Base-by-base conservation (phyloP, 2,329 filamentous ascomycete species). In the Xylariomycetidae sp. region DNA sequence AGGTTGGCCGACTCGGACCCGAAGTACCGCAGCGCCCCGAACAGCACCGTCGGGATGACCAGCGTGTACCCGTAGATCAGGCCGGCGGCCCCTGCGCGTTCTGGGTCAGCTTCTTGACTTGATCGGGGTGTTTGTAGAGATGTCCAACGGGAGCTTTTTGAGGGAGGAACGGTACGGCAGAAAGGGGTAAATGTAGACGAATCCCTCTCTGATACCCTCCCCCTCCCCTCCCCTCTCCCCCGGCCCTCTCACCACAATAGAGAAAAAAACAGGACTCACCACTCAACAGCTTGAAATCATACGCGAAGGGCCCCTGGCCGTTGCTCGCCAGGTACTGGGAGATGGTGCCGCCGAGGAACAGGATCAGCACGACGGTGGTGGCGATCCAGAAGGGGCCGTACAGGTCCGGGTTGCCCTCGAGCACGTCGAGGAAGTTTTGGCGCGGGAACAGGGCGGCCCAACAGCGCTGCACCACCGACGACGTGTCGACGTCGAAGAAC, bases 311-410 rank as follows among this genome's bases (percentile, higher is more conserved):
- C 15, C 77, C 74, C 34, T 77, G 74, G n/a, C 69, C 70, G 27
- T 75, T 76, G 16, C 73, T 73, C 16, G 85, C 78, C 31, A 96
- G 67, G 61, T 94, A 97, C 62, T 92, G 84, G 56, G 83, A 94
- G 45, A 98, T 95, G 0, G 92, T 97, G 10, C 92, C 92, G 1
- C 90, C 92, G 27, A 98, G 61, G 64, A 98, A 98, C 19, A 98
- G 66, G 40, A 98, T 97, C 44, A 98, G 76, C 10, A 98, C 83
- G 8, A 98, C 92, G 1, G 92, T 97, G 1, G 92, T 97, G 8
- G 92, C 92, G 64, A 98, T 97, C 92, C 92, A 98, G 57, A 97
- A 88, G 1, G 92, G 92, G 1, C 90, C 90, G 69, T 98, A 98
- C 20, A 98, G 69, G 56, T 98, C 92, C 1, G 92, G 87, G 59